Conservation (phyloP, 1,139 yeast genomes). For the Scheffersomyces lignicola region DNA sequence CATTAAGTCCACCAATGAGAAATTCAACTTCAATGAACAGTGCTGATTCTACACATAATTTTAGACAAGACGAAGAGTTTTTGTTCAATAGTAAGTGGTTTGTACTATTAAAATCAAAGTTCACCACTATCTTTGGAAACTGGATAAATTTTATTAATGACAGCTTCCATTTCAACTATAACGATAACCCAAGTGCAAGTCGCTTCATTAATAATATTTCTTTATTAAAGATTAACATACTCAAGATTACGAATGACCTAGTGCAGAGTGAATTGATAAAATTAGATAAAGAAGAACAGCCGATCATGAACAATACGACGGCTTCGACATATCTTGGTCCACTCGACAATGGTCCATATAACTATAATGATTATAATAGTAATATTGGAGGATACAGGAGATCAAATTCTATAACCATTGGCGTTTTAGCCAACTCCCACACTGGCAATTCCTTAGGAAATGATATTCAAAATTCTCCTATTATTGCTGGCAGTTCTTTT, state of each 20-base stretch:
- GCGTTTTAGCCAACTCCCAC: conserved; percentile 9
- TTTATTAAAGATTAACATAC: conserved; percentile 16
- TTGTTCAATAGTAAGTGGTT: conserved; percentile 27
- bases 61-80: conserved; percentile 16
- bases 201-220: conserved; percentile 13
- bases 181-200: neutral
- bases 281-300: conserved; percentile 10
- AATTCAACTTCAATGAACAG: conserved; percentile 6
- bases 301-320: neutral
- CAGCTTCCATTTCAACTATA: neutral
- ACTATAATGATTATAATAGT: conserved; percentile 3
- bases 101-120: conserved; percentile 24
- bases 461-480: conserved; percentile 5
- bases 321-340: neutral
- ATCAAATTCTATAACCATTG: conserved; percentile 14
- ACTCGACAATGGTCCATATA: neutral
- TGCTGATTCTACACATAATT: neutral
- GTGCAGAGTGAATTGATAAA: conserved; percentile 10
- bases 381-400: conserved; percentile 9
- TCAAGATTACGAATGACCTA: conserved; percentile 18
- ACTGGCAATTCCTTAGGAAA: neutral
- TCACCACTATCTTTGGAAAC: conserved; percentile 26
- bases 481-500: neutral
- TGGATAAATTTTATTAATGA: conserved; percentile 22
- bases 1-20: conserved; percentile 4